Conservation (phyloP, 164 flowering plant species). For the Liquidambar formosana region DNA sequence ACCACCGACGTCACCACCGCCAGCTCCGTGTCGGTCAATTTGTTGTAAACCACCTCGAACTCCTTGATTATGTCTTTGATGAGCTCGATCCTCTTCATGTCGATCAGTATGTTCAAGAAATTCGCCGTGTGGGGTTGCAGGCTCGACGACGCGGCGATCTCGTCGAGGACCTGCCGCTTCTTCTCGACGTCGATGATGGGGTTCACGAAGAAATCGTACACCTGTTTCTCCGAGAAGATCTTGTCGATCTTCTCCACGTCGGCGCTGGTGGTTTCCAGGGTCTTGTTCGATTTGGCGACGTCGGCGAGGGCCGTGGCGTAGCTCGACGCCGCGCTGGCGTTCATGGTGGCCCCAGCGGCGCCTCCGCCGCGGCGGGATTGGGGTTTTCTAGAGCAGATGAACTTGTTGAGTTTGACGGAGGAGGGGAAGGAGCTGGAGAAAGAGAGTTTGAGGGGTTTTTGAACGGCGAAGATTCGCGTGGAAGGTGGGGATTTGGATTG, state of each 20-base stretch:
- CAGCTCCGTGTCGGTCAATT: constrained; percentile 70
- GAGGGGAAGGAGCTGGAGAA: constrained; percentile 43
- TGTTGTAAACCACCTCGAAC: constrained; percentile 68
- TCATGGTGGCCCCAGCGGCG: constrained; percentile 45
- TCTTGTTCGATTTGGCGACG: constrained; percentile 54
- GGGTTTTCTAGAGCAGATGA: no score
- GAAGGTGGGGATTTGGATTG: constrained; percentile 35
- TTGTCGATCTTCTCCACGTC: constrained; percentile 69
- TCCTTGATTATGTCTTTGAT: constrained; percentile 68
- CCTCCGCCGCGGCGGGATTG: constrained; percentile 16
- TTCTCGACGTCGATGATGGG: constrained; percentile 50
- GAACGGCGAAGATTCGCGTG: constrained; percentile 9
- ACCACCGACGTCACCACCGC: constrained; percentile 87
- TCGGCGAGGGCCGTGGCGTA: constrained; percentile 84
- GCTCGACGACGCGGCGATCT: constrained; percentile 29
- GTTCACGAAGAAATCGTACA: constrained; percentile 52
- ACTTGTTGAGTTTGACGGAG: constrained; percentile 31
- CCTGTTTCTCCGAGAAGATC: constrained; percentile 47
- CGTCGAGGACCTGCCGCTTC: constrained; percentile 57
- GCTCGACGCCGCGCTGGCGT: constrained; percentile 56
- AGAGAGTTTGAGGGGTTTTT: constrained; percentile 33
- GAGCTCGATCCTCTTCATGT: constrained; percentile 56
- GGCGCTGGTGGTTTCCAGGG: constrained; percentile 62
- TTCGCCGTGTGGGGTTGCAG: constrained; percentile 63
- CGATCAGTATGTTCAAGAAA: constrained; percentile 73